These are phyloP conservation scores for Thielaviopsis ethacetica DNA, from an alignment of 2,329 filamentous ascomycete genomes.

Conservation along the genomic window DNA sequence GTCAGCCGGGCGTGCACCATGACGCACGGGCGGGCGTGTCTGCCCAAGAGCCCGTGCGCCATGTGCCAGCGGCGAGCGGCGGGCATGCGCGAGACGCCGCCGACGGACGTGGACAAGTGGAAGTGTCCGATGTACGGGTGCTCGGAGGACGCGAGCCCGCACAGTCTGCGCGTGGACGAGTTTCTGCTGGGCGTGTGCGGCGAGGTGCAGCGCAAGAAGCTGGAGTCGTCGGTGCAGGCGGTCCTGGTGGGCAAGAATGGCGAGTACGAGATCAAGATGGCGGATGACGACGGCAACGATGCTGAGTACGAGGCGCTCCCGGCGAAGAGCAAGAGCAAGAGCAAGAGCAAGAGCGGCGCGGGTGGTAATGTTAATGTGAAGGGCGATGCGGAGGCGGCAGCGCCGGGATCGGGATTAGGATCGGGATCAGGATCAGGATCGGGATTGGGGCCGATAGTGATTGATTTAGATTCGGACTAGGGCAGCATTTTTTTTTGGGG, in stretches of 20 bases:
- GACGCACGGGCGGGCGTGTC: background rate
- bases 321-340: background rate
- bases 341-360: background rate
- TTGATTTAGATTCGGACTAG: background rate
- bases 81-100: background rate
- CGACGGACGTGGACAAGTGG: background rate
- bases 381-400: background rate
- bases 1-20: slow-evolving; percentile 24
- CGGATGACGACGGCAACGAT: background rate
- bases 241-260: background rate
- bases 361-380: background rate
- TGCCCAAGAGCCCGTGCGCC: background rate
- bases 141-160: slow-evolving; percentile 2
- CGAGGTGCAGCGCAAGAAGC: background rate
- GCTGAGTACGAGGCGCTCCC: background rate
- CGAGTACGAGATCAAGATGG: background rate
- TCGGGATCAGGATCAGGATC: too few species aligned
- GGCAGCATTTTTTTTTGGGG: background rate
- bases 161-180: background rate
- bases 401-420: too few species aligned
- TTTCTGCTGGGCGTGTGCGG: background rate
- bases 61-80: background rate
- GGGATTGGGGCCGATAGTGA: background rate
- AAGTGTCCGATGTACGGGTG: slow-evolving; percentile 7
- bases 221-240: background rate